Percentiles rank a stretch among this genome's conserved stretches.
phyloP scores from a whole-genome alignment of 2,329 filamentous ascomycete species.

The Sporothrix luriei region DNA sequence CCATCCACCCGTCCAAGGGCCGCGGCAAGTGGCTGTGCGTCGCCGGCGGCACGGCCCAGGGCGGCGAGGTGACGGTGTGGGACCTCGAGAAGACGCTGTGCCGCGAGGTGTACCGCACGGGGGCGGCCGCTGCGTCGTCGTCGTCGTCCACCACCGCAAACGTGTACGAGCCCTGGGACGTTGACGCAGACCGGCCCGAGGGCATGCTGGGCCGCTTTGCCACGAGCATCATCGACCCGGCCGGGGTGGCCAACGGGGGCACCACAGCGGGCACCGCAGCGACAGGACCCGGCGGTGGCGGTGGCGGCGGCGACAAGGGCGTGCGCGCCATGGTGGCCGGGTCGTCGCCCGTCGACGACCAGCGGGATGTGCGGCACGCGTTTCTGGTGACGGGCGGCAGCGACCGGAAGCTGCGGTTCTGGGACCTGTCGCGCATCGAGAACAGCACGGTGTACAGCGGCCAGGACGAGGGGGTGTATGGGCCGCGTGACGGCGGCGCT shows the following conservation, averaged over 20 bases:
- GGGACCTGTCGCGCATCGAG: constrained; percentile 81
- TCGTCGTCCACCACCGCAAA: constrained; percentile 51
- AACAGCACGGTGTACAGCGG: constrained; percentile 81
- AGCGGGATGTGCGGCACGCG: constrained; percentile 73
- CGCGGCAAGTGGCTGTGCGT: constrained; percentile 85
- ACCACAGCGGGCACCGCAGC: not conserved
- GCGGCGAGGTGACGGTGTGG: constrained; percentile 92
- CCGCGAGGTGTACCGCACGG: constrained; percentile 80
- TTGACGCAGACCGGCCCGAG: constrained; percentile 86
- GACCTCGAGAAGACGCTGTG: constrained; percentile 89
- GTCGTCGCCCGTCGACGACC: constrained; percentile 45
- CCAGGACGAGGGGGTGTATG: constrained; percentile 58
- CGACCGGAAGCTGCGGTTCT: constrained; percentile 90
- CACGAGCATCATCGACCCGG: constrained; percentile 69
- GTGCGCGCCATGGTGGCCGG: constrained; percentile 75
- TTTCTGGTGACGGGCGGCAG: constrained; percentile 87
- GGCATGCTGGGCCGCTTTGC: constrained; percentile 86
- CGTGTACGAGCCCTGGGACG: constrained; percentile 79
- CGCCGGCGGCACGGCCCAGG: constrained; percentile 80
- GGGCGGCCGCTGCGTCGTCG: constrained; percentile 37
- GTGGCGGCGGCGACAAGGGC: constrained; percentile 66
- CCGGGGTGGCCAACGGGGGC: constrained; percentile 44
- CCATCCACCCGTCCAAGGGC: constrained; percentile 75
- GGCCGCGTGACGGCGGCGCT: no score
- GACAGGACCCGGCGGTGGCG: no score